phyloP scores from a whole-genome alignment of 2,329 filamentous ascomycete species.

The Paracamarosporium sp. region DNA sequence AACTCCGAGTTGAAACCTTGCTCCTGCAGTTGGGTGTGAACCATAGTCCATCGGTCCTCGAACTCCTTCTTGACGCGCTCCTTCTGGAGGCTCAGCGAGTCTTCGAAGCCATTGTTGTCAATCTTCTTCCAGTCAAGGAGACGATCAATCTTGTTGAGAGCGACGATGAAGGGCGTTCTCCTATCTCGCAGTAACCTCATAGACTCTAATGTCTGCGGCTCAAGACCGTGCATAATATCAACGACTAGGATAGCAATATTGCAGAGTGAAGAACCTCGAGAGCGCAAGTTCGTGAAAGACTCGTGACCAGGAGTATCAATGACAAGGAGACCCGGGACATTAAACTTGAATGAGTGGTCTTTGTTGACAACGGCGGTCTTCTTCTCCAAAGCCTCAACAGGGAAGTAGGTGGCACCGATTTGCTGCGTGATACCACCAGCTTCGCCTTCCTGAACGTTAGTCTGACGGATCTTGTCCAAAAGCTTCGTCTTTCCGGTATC shows the following conservation, averaged over 20 bases:
- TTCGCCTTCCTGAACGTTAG: constrained; percentile 98
- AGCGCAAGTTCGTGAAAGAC: constrained; percentile 98
- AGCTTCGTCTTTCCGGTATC: constrained; percentile 99
- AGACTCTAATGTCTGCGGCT: constrained; percentile 95
- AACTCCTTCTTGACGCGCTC: constrained; percentile 96
- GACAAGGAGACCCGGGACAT: constrained; percentile 92
- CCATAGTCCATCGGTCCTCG: constrained; percentile 84
- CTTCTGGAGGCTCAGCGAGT: constrained; percentile 87
- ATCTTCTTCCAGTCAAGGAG: constrained; percentile 99
- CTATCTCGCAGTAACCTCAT: constrained; percentile 92
- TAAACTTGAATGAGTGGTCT: constrained; percentile 91
- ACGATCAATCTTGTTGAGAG: constrained; percentile 99
- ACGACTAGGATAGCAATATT: constrained; percentile 99
- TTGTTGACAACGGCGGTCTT: constrained; percentile 95
- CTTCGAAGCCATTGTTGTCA: constrained; percentile 97
- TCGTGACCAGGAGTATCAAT: constrained; percentile 99
- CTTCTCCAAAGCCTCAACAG: constrained; percentile 86
- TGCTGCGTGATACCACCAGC: constrained; percentile 99
- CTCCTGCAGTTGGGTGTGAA: constrained; percentile 92
- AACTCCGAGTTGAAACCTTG: constrained; percentile 98
- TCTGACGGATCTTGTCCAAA: constrained; percentile 96
- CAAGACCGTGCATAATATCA: constrained; percentile 99
- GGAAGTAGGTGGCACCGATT: constrained; percentile 99
- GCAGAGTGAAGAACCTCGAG: constrained; percentile 95
- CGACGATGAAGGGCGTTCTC: constrained; percentile 97